Evolutionary conservation across 2,329 filamentous ascomycete species (phyloP), one percentile per base, ranked within the genome.

Genomic region (Calycina marina): DNA sequence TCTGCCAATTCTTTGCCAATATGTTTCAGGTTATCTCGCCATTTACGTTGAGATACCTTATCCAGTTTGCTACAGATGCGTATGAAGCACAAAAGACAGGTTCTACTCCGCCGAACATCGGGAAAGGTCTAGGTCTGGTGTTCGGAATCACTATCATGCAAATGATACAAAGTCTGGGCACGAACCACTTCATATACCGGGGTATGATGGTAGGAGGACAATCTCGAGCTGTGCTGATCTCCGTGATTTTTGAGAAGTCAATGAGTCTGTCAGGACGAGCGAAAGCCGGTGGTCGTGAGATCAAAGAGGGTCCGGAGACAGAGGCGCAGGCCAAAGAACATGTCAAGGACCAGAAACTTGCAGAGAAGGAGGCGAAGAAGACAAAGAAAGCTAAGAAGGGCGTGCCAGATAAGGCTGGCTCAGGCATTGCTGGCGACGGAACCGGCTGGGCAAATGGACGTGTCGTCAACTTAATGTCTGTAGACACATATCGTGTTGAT

Each of bases 141-240:
- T 55, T 96, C 35, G 88, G 82, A 6, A 77, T 96, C 35, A 85
- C 81, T 1, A 54, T 67, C 25, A 90, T 96, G 83, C 86, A 94
- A 54, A 65, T 86, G 13, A 50, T 77, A 8, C 83, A 93, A 56
- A 88, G 79, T 52, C 50, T 93, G 41, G 72, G 73, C 15, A 83
- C 76, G 2, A 92, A 86, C 49, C 88, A 96, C 50, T 94, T 93
- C 58, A 77, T 96, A 49, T 96, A 88, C 49, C 73, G 77, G 14
- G 85, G 88, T 14, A 92, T 93, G 79, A 76, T 92, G 59, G 72
- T 92, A 24, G 90, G 88, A 40, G 90, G 84, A 0, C 77, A 94
- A 58, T 61, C 72, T 5, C 70, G 88, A 51, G 84, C 77, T 1
- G 78, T 83, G 0, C 60, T 96, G 26, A 93, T 94, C 44, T 72